Conservation (phyloP, 176 grass and related monocot species). For the Oryza glumipatula region DNA sequence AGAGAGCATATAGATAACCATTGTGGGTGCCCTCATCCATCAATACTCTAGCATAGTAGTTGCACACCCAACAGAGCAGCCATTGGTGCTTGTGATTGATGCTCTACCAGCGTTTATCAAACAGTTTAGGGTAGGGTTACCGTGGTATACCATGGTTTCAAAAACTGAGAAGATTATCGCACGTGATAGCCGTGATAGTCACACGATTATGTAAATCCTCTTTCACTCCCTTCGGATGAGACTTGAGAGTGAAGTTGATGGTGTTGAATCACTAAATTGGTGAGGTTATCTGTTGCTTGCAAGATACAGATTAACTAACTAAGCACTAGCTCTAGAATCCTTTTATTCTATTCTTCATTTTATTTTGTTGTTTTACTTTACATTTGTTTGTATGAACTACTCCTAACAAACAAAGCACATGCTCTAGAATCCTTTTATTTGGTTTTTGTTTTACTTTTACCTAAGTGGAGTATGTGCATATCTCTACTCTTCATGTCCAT, state of each 20-base stretch:
- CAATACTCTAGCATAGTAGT: not conserved
- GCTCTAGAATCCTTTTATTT: not conserved
- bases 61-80: too few species aligned
- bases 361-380: not conserved
- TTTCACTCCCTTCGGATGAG: not conserved
- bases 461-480: not conserved
- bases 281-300: conserved; percentile 2
- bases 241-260: not conserved
- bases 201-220: too few species aligned
- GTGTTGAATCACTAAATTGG: not conserved
- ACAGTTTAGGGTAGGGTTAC: too few species aligned
- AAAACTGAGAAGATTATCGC: too few species aligned
- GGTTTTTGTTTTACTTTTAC: not conserved
- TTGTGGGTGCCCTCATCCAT: not conserved
- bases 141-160: too few species aligned
- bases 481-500: not conserved
- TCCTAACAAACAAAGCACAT: not conserved
- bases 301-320: not conserved
- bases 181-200: too few species aligned
- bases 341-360: not conserved
- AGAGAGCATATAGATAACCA: too few species aligned
- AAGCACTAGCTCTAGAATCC: not conserved
- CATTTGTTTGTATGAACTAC: not conserved
- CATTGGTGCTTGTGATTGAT: not conserved
- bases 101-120: not conserved